Percentiles rank a stretch among this genome's conserved stretches.
phyloP scores from a whole-genome alignment of 1,139 yeast species.

The Debaryomycetaceae sp. region DNA sequence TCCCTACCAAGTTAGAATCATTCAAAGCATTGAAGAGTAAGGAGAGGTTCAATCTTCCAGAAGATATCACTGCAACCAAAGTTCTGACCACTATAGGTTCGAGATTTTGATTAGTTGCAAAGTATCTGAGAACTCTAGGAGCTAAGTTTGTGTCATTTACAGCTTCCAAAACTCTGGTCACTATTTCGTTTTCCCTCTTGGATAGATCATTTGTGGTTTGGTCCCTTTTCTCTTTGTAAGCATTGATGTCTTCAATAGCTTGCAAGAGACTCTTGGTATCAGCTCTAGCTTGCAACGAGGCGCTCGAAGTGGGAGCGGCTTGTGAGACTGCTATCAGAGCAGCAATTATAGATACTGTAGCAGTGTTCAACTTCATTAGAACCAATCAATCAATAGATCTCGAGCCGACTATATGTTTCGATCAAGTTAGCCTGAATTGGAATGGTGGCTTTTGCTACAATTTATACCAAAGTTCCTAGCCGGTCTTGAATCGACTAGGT shows the following conservation, averaged over 20 bases:
- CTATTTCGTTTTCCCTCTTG: constrained; percentile 34
- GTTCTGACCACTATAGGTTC: constrained; percentile 35
- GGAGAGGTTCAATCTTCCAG: constrained; percentile 31
- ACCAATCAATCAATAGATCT: background rate
- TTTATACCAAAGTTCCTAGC: no score
- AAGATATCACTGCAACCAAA: constrained; percentile 28
- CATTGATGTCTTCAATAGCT: constrained; percentile 19
- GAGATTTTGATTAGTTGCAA: constrained; percentile 31
- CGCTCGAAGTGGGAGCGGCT: constrained; percentile 22
- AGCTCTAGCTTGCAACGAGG: constrained; percentile 5
- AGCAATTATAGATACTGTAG: constrained; percentile 27
- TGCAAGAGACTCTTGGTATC: constrained; percentile 16
- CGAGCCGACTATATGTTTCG: background rate
- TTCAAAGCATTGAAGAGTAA: constrained; percentile 38
- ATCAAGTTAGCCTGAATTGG: background rate
- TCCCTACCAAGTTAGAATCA: constrained; percentile 34
- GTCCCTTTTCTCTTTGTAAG: constrained; percentile 28
- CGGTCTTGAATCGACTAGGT: no score
- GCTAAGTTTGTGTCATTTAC: constrained; percentile 38
- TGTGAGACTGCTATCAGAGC: constrained; percentile 22
- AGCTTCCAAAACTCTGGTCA: constrained; percentile 40
- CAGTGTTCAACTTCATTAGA: constrained; percentile 26
- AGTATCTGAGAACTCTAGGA: constrained; percentile 33
- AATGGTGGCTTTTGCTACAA: background rate
- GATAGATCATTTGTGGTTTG: constrained; percentile 21